Evolutionary conservation across 2,329 filamentous ascomycete species (phyloP).

Genomic region (Lachnellula occidentalis): DNA sequence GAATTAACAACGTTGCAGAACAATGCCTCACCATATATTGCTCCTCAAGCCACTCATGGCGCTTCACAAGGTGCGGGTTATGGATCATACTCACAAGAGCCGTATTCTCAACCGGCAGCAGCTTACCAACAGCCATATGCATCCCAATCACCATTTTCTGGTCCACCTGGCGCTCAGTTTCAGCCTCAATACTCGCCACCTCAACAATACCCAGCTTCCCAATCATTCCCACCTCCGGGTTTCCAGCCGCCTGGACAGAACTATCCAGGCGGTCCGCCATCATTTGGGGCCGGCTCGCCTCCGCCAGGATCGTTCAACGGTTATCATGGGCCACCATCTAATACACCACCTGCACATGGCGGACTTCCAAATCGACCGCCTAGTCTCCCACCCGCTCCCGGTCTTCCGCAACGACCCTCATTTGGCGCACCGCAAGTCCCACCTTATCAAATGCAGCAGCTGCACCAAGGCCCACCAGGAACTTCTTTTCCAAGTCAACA

Average conservation of each 20-base stretch:
- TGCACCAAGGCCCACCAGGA: conserved; percentile 45
- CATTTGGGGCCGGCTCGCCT: conserved; percentile 37
- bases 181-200: conserved; percentile 31
- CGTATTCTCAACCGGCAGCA: conserved; percentile 33
- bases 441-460: conserved; percentile 46
- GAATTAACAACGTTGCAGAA: conserved; percentile 21
- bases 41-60: conserved; percentile 25
- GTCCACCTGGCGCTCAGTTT: conserved; percentile 28
- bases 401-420: conserved; percentile 55
- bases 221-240: conserved; percentile 29
- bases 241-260: conserved; percentile 25
- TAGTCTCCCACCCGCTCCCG: conserved; percentile 48
- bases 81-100: conserved; percentile 32
- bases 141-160: conserved; percentile 32
- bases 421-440: conserved; percentile 47
- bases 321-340: conserved; percentile 36
- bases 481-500: conserved; percentile 20
- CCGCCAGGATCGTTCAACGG: conserved; percentile 36
- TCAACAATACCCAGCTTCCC: conserved; percentile 28
- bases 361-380: conserved; percentile 45
- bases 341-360: conserved; percentile 34
- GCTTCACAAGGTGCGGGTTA: conserved; percentile 29
- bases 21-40: conserved; percentile 28
- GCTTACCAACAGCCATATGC: conserved; percentile 38
- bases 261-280: conserved; percentile 28